Percentiles rank a stretch among this genome's conserved stretches.
Evolutionary conservation across 2,329 filamentous ascomycete genomes (phyloP).

Genomic region (Alternaria triticina): DNA sequence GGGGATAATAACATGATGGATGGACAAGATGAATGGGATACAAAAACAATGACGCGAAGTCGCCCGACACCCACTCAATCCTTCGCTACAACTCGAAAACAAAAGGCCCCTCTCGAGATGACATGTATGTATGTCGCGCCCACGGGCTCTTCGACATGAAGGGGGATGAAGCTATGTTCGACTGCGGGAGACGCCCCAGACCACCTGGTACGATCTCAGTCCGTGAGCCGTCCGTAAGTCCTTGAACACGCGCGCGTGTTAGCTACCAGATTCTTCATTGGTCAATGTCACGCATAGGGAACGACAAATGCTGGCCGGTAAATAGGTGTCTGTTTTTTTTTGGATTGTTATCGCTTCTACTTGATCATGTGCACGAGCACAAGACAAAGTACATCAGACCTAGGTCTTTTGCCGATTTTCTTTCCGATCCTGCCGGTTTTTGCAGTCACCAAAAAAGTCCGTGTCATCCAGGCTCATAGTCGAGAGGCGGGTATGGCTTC

Average conservation of each 20-base stretch:
- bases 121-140: not conserved
- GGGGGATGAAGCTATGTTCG: not conserved
- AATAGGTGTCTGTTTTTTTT: slow-evolving; percentile 5
- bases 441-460: not conserved
- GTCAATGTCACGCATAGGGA: not conserved
- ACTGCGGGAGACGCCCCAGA: not conserved
- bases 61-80: not conserved
- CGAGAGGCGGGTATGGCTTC: not conserved
- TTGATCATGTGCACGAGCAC: slow-evolving; percentile 3
- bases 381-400: not conserved
- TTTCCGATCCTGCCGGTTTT: not conserved
- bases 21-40: not conserved
- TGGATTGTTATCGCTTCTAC: slow-evolving; percentile 14
- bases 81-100: not conserved
- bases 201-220: not conserved
- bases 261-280: not conserved
- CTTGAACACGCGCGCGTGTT: not conserved
- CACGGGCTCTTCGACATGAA: not conserved
- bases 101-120: not conserved
- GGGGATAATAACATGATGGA: not conserved
- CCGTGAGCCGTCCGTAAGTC: not conserved
- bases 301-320: not conserved
- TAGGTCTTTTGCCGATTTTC: not conserved
- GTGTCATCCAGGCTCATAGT: slow-evolving; percentile 2
- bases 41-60: not conserved